phyloP scores from a whole-genome alignment of 306 rosid species.

The Trichosanthes cucumerina region DNA sequence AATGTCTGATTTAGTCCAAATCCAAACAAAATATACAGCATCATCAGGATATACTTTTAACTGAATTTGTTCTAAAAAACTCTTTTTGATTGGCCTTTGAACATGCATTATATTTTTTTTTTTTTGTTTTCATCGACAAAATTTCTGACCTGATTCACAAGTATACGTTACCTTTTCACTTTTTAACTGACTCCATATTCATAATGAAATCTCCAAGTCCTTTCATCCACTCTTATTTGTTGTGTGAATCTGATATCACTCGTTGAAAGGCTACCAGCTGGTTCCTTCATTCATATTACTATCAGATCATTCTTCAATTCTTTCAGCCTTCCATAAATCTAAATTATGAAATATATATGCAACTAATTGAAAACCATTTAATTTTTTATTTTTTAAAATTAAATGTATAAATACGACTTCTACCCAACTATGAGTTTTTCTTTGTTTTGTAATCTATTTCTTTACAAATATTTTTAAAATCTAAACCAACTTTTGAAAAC shows the following conservation, averaged over 20 bases:
- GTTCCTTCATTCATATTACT: neutral
- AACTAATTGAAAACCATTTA: no score
- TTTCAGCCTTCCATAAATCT: neutral
- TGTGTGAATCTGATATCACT: neutral
- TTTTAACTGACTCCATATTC: neutral
- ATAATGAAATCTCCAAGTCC: neutral
- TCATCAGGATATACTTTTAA: neutral
- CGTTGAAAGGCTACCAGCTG: neutral
- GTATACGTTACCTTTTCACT: neutral
- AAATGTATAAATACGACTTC: no score
- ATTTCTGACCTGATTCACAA: neutral
- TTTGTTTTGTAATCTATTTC: no score
- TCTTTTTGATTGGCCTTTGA: neutral
- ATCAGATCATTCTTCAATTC: neutral
- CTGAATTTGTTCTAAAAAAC: neutral
- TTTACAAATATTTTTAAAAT: no score
- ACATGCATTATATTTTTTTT: neutral
- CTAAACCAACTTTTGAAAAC: no score
- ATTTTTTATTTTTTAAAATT: no score
- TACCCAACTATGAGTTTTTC: no score
- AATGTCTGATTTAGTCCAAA: neutral
- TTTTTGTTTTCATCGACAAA: neutral
- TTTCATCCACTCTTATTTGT: neutral
- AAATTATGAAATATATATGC: neutral
- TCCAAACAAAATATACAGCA: neutral